phyloP scores from a whole-genome alignment of 106 monocot genomes.

The Dendrobium nobile region DNA sequence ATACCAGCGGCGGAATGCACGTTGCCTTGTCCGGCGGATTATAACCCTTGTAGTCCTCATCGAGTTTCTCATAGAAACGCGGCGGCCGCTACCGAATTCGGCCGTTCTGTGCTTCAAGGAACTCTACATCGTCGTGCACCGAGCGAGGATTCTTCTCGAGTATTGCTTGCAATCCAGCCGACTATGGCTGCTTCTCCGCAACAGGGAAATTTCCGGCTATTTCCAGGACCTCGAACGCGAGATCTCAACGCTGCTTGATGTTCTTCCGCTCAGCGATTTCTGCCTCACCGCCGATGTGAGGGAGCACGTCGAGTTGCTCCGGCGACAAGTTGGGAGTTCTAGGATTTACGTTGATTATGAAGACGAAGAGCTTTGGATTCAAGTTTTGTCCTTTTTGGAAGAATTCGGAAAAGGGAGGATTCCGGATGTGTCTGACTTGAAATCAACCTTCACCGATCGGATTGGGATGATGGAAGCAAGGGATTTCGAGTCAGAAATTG shows the following conservation, averaged over 20 bases:
- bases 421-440: conserved; percentile 31
- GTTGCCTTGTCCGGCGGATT: conserved; percentile 35
- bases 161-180: conserved; percentile 59
- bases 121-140: conserved; percentile 72
- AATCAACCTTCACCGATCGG: conserved; percentile 19
- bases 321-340: conserved; percentile 23
- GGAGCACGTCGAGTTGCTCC: conserved; percentile 52
- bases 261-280: conserved; percentile 46
- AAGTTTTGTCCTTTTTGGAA: conserved; percentile 38
- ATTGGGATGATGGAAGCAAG: conserved; percentile 30
- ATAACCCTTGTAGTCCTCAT: conserved; percentile 38
- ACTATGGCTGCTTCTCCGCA: conserved; percentile 58
- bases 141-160: conserved; percentile 54
- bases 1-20: conserved; percentile 41
- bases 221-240: conserved; percentile 71
- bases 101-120: conserved; percentile 64
- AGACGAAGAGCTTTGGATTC: conserved; percentile 36
- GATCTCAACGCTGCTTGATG: conserved; percentile 73
- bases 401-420: conserved; percentile 25
- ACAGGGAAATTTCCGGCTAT: conserved; percentile 31
- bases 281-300: conserved; percentile 31
- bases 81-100: conserved; percentile 17
- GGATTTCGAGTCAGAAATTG: conserved; percentile 45
- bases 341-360: conserved; percentile 28
- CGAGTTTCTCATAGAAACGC: conserved; percentile 16